Base-by-base conservation (phyloP, 2,329 filamentous ascomycete species). In the Exophiala spinifera region DNA sequence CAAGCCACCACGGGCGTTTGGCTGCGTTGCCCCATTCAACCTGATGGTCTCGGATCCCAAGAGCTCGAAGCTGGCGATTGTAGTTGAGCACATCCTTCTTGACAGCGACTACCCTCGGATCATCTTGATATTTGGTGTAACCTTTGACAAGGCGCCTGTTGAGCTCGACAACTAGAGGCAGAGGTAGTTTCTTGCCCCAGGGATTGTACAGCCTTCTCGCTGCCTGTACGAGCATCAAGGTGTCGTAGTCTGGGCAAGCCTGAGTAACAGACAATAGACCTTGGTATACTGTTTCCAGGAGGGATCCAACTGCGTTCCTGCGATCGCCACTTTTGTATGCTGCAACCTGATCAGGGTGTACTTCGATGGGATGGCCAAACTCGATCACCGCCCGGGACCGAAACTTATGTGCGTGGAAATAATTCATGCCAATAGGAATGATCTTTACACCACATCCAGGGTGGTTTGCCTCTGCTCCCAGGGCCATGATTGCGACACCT, bases 321-420 rank as follows among this genome's bases (percentile, higher is more conserved):
- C 89, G 83, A 67, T 95, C 84, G 52, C 90, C 90, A 60, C 80
- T 83, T 70, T 86, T 87, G 74, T 96, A 97, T 72, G 90, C 85
- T 59, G 91, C 81, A 4, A 96, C 89, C 31, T 96, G 75, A 65
- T 95, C 88, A 17, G 78, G 76, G 0, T 91, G 87, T 8, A 97
- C 85, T 62, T 95, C 88, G 59, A 97, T 86, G 0, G 94, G 91
- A 21, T 84, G 86, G 7, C 94, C 94, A 65, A 97, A 99, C 68
- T 99, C 94, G 56, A 97, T 86, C 3, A 99, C 92, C 33, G 92
- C 94, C 68, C 94, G 84, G 60, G 92, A 97, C 43, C 92, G 87
- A 73, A 99, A 99, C 71, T 97, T 99, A 79, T 99, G 92, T 0
- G 92, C 89, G 72, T 97, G 92, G 74, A 99, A 99, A 73, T 99